These are phyloP conservation scores for Talaromyces ruber DNA, from an alignment of 495 filamentous ascomycete genomes.

Conservation along the genomic window DNA sequence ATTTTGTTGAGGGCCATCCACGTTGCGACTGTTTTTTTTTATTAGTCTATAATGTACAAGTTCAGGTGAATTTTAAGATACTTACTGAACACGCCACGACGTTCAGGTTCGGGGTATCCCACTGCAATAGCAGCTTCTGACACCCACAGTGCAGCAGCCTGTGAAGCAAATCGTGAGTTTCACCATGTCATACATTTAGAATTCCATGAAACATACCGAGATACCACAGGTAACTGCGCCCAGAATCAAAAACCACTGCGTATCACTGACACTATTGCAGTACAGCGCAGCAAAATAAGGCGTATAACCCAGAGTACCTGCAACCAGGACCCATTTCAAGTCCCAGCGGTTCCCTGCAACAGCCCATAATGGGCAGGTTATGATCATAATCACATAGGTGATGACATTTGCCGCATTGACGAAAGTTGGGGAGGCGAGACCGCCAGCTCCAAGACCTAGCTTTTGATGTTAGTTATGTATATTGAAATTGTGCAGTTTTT, in stretches of 20 bases:
- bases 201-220: constrained; percentile 8
- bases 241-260: constrained; percentile 48
- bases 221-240: constrained; percentile 49
- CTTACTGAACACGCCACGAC: constrained; percentile 40
- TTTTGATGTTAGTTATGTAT: too few relatives aligned
- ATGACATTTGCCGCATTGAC: constrained; percentile 52
- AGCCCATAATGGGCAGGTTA: constrained; percentile 43
- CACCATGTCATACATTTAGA: too few relatives aligned
- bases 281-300: constrained; percentile 49
- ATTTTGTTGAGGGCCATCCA: constrained; percentile 51
- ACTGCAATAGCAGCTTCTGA: constrained; percentile 50
- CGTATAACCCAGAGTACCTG: constrained; percentile 48
- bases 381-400: constrained; percentile 49
- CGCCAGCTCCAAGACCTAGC: constrained; percentile 42
- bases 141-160: constrained; percentile 48
- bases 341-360: constrained; percentile 46
- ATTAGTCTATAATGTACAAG: neutral
- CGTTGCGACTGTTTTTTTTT: constrained; percentile 29
- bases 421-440: constrained; percentile 44
- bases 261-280: constrained; percentile 49
- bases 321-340: constrained; percentile 42
- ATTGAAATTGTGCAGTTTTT: too few relatives aligned
- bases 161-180: too few relatives aligned
- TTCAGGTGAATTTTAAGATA: neutral
- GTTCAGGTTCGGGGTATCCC: constrained; percentile 44